Base-by-base conservation (phyloP, 2,329 filamentous ascomycete species). In the Exophiala bonariae region DNA sequence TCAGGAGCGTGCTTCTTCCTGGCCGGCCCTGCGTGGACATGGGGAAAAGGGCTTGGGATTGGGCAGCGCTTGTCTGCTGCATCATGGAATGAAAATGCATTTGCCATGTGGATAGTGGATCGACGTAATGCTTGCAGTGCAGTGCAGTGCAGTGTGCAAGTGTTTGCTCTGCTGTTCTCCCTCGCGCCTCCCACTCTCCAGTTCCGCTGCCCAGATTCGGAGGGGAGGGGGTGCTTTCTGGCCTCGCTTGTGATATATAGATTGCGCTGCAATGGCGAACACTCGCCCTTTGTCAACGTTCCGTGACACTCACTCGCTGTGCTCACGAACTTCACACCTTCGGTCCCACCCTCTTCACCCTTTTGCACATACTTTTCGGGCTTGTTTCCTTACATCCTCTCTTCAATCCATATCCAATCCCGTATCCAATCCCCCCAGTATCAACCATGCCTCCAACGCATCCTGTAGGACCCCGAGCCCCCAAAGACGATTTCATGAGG, bases 401-500 rank as follows among this genome's bases (percentile, higher is more conserved):
- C n/a, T n/a, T n/a, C n/a, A n/a, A n/a, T n/a, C n/a, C n/a, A n/a
- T n/a, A n/a, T n/a, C n/a, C n/a, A n/a, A n/a, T n/a, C n/a, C n/a
- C n/a, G n/a, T n/a, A 23, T 33, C 42, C 44, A 18, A 42, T 52
- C 18, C 49, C 54, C 49, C 41, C 44, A 35, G 40, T 41, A 58
- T 28, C 20, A n/a, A n/a, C n/a, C n/a, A 57, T 57, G 48, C 41
- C 51, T 54, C 43, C 44, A 40, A 47, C 36, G 45, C 42, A 48
- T 28, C 57, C 55, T 44, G 56, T 59, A 40, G 69, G 69, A 19
- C 69, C 70, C 34, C 66, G 70, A 41, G 69, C 66, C 31, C 68
- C 69, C 18, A 73, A 73, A 51, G 70, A 73, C 42, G 70, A 73
- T 50, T 73, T 73, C 56, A 72, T 73, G 68, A 64, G 63, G 17